phyloP scores from a whole-genome alignment of 805 yeast species.

The Zygotorulaspora chibaensis region DNA sequence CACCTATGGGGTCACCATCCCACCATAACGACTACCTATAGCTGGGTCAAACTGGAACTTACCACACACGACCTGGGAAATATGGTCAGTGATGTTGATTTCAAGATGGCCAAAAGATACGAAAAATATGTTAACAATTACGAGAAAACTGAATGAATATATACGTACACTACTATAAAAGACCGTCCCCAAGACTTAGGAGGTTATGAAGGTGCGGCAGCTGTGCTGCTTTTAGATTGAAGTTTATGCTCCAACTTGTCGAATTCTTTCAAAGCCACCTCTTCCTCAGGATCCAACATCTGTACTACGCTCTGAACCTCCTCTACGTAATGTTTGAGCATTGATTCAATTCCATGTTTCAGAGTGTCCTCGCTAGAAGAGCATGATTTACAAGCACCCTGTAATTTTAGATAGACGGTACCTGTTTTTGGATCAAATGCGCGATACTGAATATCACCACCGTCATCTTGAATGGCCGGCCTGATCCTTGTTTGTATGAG shows the following conservation, averaged over 20 bases:
- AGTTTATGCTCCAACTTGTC: conserved; percentile 71
- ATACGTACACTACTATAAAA: background rate
- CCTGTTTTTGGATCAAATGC: conserved; percentile 86
- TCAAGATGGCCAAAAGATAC: conserved; percentile 50
- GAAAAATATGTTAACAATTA: conserved; percentile 34
- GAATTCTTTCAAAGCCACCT: conserved; percentile 73
- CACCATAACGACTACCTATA: conserved; percentile 59
- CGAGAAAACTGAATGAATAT: conserved; percentile 1
- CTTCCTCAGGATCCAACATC: conserved; percentile 74
- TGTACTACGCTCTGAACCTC: conserved; percentile 88
- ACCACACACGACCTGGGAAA: conserved; percentile 61
- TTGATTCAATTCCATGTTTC: conserved; percentile 93
- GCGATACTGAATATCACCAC: conserved; percentile 90
- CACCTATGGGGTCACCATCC: conserved; percentile 69
- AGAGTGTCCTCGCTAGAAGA: conserved; percentile 87
- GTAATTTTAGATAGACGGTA: conserved; percentile 78
- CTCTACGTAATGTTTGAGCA: conserved; percentile 95
- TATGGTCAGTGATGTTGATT: conserved; percentile 48
- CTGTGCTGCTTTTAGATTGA: conserved; percentile 18
- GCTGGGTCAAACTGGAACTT: conserved; percentile 47
- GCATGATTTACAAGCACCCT: conserved; percentile 95
- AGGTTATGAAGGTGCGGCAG: background rate
- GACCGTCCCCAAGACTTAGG: background rate
- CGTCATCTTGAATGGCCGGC: conserved; percentile 98
- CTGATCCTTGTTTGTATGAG: conserved; percentile 89